phyloP scores from a whole-genome alignment of 768 basidiomycete genomes.

The Sistotremastrum niveocremeum region DNA sequence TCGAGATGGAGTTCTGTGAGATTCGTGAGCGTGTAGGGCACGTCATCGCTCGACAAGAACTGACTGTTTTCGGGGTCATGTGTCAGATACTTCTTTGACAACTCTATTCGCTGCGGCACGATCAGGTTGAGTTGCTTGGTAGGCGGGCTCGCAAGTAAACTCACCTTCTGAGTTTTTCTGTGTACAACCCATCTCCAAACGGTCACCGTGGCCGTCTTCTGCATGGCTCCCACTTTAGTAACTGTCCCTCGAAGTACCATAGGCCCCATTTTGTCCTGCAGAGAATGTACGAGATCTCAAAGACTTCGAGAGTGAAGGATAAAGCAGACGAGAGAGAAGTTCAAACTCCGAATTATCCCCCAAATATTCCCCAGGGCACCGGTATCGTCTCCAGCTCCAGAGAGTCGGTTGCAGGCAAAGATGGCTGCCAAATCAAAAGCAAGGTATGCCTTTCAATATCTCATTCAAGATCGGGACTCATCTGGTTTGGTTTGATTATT shows the following conservation, averaged over 20 bases:
- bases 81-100: conserved; percentile 64
- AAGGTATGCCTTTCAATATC: conserved; percentile 22
- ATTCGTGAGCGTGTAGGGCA: not conserved
- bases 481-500: not conserved
- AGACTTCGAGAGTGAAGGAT: not conserved
- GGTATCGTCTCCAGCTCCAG: too few species aligned
- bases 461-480: not conserved
- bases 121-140: too few species aligned
- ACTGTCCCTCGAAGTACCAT: conserved; percentile 65
- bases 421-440: conserved; percentile 57
- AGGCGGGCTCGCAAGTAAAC: not conserved
- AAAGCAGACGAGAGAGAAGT: too few species aligned
- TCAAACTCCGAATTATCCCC: too few species aligned
- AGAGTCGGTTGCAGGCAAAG: too few species aligned
- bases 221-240: conserved; percentile 71
- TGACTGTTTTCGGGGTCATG: conserved; percentile 63
- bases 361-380: too few species aligned
- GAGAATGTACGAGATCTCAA: not conserved
- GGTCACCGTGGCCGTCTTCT: conserved; percentile 74
- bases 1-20: conserved; percentile 47
- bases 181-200: conserved; percentile 66
- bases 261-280: conserved; percentile 46
- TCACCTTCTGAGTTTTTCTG: conserved; percentile 62
- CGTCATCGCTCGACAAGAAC: conserved; percentile 13
- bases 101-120: conserved; percentile 62